These are phyloP conservation scores for Ceriops decandra DNA, from an alignment of 345 rosid genomes.

Conservation along the genomic window DNA sequence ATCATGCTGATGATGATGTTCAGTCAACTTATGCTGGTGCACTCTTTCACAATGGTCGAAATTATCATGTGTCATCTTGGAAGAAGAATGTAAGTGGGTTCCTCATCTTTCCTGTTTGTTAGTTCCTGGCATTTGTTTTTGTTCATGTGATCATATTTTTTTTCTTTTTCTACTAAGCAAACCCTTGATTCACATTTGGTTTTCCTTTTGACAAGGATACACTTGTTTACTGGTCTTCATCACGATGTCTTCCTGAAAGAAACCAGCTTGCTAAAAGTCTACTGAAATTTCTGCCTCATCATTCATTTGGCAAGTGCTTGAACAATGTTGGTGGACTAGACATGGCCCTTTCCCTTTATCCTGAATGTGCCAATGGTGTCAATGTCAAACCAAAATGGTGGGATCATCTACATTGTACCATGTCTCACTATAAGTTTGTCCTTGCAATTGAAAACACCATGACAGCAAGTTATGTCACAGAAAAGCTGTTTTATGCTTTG, in stretches of 20 bases:
- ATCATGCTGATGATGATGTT: constrained; percentile 82
- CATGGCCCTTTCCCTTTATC: constrained; percentile 69
- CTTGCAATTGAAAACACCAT: constrained; percentile 88
- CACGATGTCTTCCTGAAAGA: constrained; percentile 75
- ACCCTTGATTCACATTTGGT: background rate
- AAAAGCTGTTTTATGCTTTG: constrained; percentile 85
- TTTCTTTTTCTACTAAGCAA: background rate
- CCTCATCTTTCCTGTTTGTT: background rate
- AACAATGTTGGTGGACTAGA: constrained; percentile 79
- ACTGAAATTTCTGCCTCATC: constrained; percentile 65
- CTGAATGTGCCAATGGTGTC: constrained; percentile 54
- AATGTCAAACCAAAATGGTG: constrained; percentile 64
- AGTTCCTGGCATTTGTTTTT: background rate
- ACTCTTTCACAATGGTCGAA: constrained; percentile 83
- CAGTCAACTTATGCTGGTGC: constrained; percentile 90
- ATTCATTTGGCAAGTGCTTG: constrained; percentile 90
- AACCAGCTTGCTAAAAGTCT: constrained; percentile 61
- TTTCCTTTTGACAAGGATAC: constrained; percentile 43
- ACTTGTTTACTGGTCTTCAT: constrained; percentile 89
- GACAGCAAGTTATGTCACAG: constrained; percentile 83
- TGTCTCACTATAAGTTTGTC: constrained; percentile 93
- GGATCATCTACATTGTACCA: constrained; percentile 87
- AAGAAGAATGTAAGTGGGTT: constrained; percentile 60
- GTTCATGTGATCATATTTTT: background rate
- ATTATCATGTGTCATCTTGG: constrained; percentile 55